A percentile compares a stretch with the other conserved stretches of the same genome.
These are phyloP conservation scores for Catharanthus roseus DNA, from an alignment of 257 asterid genomes.

Conservation along the genomic window DNA sequence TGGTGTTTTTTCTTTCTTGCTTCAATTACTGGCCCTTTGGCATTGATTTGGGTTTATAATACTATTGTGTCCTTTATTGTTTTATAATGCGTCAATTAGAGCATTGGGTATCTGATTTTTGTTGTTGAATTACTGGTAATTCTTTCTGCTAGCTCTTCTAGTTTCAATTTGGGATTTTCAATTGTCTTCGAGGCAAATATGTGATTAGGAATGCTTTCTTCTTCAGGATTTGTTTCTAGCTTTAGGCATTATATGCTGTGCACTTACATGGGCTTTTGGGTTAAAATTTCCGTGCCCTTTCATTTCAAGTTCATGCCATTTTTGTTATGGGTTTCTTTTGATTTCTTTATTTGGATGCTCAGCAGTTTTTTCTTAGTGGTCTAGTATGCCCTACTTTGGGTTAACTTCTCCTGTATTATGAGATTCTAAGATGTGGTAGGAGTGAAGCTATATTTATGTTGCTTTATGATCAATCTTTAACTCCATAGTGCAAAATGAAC, in stretches of 20 bases:
- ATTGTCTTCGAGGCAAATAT: background rate
- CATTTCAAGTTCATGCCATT: background rate
- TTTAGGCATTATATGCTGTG: background rate
- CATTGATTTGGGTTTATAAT: background rate
- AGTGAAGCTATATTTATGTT: background rate
- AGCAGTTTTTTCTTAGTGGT: background rate
- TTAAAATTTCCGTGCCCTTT: background rate
- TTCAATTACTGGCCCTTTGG: background rate
- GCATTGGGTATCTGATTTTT: background rate
- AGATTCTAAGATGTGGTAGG: background rate
- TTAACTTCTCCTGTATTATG: background rate
- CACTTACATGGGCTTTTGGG: background rate
- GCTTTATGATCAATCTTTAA: background rate
- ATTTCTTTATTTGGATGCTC: background rate
- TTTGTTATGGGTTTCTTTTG: background rate
- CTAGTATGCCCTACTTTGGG: background rate
- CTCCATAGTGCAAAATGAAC: no score
- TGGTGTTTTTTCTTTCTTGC: conserved; percentile 4
- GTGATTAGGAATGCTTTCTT: background rate
- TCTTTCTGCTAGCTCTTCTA: background rate
- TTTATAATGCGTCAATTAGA: background rate
- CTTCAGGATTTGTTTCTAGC: background rate
- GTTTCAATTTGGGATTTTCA: background rate
- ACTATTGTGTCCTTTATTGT: background rate
- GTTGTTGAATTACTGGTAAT: background rate